A percentile compares a stretch with the other conserved stretches of the same genome.
phyloP scores from a whole-genome alignment of 1,284 basidiomycete genomes.

The Athelia psychrophila region DNA sequence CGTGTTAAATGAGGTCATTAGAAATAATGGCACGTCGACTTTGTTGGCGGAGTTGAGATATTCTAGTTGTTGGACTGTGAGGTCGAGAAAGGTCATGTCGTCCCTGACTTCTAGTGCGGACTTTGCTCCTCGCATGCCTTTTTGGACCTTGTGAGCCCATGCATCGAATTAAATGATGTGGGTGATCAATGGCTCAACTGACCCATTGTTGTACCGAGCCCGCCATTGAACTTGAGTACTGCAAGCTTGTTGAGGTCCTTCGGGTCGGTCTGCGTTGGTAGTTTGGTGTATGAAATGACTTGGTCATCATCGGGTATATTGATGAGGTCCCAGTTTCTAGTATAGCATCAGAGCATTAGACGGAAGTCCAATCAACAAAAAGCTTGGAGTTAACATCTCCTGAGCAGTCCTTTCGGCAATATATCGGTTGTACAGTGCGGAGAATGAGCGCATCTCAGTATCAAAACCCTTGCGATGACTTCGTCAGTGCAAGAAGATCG shows the following conservation, averaged over 20 bases:
- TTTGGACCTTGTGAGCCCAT: background rate
- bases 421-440: conserved; percentile 98
- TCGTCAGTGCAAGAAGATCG: conserved; percentile 2
- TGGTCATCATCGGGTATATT: conserved; percentile 92
- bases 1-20: conserved; percentile 99
- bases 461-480: conserved; percentile 85
- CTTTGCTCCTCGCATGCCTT: conserved; percentile 94
- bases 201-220: conserved; percentile 98
- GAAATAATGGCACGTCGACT: conserved; percentile 93
- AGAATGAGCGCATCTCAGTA: conserved; percentile 98
- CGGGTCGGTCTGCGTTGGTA: conserved; percentile 60
- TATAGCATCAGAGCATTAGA: background rate
- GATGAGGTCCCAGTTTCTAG: conserved; percentile 96
- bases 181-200: conserved; percentile 15
- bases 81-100: conserved; percentile 99
- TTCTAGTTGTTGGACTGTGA: conserved; percentile 97
- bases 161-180: no score
- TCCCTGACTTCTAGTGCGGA: conserved; percentile 91
- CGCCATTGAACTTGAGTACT: conserved; percentile 99
- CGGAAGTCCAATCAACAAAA: conserved; percentile 14
- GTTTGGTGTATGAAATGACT: conserved; percentile 85
- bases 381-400: conserved; percentile 76
- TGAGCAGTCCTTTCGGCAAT: conserved; percentile 89
- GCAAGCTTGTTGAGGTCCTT: conserved; percentile 91
- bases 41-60: conserved; percentile 72